Conservation (phyloP, 768 basidiomycete species). For the Gyrodon lividus region DNA sequence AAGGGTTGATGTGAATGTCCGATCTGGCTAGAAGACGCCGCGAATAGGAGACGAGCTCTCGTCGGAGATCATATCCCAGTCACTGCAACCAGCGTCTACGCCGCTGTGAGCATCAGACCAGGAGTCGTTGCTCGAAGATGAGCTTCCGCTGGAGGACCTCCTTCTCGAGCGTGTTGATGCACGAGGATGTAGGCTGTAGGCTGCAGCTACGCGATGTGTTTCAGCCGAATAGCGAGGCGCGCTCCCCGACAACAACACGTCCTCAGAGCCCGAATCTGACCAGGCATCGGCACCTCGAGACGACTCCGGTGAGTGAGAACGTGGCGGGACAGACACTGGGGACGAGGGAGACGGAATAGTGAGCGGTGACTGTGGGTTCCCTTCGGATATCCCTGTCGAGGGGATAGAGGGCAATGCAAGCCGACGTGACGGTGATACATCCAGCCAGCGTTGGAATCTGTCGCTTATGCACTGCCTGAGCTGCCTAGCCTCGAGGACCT, state of each 20-base stretch:
- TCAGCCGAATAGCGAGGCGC: neutral
- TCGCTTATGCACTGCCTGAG: neutral
- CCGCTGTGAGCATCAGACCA: slow-evolving; percentile 31
- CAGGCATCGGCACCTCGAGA: slow-evolving; percentile 7
- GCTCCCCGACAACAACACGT: neutral
- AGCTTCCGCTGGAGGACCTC: slow-evolving; percentile 14
- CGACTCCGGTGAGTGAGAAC: slow-evolving; percentile 15
- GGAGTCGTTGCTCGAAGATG: slow-evolving; percentile 13
- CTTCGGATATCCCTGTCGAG: slow-evolving; percentile 21
- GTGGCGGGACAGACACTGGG: slow-evolving; percentile 14
- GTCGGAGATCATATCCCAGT: slow-evolving; percentile 29
- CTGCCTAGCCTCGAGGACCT: slow-evolving; percentile 10
- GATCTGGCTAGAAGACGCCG: too few species aligned
- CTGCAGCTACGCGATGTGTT: neutral
- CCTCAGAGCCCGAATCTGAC: slow-evolving; percentile 18
- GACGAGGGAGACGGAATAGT: slow-evolving; percentile 20
- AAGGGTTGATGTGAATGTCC: too few species aligned
- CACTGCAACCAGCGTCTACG: slow-evolving; percentile 2
- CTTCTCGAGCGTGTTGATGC: neutral
- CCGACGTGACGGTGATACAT: slow-evolving; percentile 3
- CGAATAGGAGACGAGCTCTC: too few species aligned
- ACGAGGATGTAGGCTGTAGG: neutral
- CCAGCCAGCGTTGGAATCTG: slow-evolving; percentile 3
- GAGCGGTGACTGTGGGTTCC: slow-evolving; percentile 22
- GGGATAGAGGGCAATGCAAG: slow-evolving; percentile 30